phyloP scores from a whole-genome alignment of 495 filamentous ascomycete species.

The Neurospora sp. region DNA sequence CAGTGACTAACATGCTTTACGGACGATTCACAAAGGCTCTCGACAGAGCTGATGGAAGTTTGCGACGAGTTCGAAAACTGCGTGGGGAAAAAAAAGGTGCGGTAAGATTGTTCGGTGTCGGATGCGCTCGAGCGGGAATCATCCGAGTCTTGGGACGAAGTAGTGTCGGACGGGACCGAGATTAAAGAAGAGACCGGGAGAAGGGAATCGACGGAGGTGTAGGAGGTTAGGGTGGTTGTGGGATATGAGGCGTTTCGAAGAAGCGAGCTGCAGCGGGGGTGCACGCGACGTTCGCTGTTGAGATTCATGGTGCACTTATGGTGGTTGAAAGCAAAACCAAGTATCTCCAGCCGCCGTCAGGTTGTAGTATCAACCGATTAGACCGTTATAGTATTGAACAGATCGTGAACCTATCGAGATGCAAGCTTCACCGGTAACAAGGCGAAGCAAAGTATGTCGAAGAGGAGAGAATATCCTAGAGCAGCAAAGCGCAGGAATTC shows the following conservation, averaged over 20 bases:
- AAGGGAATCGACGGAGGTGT: constrained; percentile 40
- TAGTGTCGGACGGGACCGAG: constrained; percentile 69
- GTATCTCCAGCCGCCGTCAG: constrained; percentile 45
- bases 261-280: constrained; percentile 5
- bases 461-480: constrained; percentile 35
- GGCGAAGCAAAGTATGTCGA: constrained; percentile 29
- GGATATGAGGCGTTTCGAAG: constrained; percentile 37
- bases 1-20: constrained; percentile 19
- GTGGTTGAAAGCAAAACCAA: constrained; percentile 22
- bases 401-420: constrained; percentile 34
- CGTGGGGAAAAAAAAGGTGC: constrained; percentile 16
- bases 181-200: constrained; percentile 44
- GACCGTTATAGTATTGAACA: constrained; percentile 30
- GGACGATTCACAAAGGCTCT: constrained; percentile 18
- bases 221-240: constrained; percentile 62
- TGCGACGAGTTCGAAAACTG: constrained; percentile 15
- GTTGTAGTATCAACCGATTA: constrained; percentile 40
- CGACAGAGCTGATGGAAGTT: constrained; percentile 21
- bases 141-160: constrained; percentile 44
- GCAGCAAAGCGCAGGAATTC: constrained; percentile 24
- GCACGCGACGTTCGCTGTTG: constrained; percentile 20
- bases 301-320: constrained; percentile 42
- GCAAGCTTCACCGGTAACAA: constrained; percentile 22
- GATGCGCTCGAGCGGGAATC: constrained; percentile 24
- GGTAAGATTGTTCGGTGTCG: constrained; percentile 23